Evolutionary conservation across 169 alveolate genomes (phyloP).

Genomic region (Plasmodium yoelii): DNA sequence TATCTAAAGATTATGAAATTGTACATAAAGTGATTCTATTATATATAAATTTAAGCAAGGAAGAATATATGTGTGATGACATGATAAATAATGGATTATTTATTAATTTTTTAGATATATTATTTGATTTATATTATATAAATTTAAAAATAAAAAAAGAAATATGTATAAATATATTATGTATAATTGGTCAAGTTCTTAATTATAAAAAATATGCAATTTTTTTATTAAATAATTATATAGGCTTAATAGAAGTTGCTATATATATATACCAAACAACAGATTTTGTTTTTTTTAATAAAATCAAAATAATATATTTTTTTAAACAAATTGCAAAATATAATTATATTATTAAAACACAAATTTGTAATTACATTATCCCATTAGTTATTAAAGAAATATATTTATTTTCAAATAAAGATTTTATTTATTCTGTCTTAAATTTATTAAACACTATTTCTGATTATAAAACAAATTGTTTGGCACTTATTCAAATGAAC

Average conservation of each 20-base stretch:
- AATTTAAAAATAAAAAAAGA: conserved; percentile 34
- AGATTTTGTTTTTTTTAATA: conserved; percentile 11
- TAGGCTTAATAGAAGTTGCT: conserved; percentile 14
- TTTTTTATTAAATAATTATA: conserved; percentile 41
- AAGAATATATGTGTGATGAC: conserved; percentile 40
- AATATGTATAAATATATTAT: conserved; percentile 57
- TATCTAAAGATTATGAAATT: conserved; percentile 33
- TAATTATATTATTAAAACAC: conserved; percentile 16
- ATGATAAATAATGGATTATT: conserved; percentile 40
- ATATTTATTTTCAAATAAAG: conserved; percentile 9
- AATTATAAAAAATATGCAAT: conserved; percentile 39
- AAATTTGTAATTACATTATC: conserved; percentile 30
- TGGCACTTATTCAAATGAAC: conserved; percentile 4
- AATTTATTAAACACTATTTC: conserved; percentile 19
- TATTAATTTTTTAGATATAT: conserved; percentile 27
- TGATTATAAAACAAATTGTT: conserved; percentile 40
- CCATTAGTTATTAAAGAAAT: conserved; percentile 59
- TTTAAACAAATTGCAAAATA: conserved; percentile 24
- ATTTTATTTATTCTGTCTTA: conserved; percentile 54
- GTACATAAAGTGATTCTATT: conserved; percentile 18
- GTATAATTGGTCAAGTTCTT: conserved; percentile 43
- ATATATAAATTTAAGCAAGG: conserved; percentile 54
- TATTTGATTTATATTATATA: conserved; percentile 17
- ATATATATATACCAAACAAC: conserved; percentile 47
- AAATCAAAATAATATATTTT: conserved; percentile 38